Conservation (phyloP, 371 early-diverging fungal species). For the Umbelopsis sp. region DNA sequence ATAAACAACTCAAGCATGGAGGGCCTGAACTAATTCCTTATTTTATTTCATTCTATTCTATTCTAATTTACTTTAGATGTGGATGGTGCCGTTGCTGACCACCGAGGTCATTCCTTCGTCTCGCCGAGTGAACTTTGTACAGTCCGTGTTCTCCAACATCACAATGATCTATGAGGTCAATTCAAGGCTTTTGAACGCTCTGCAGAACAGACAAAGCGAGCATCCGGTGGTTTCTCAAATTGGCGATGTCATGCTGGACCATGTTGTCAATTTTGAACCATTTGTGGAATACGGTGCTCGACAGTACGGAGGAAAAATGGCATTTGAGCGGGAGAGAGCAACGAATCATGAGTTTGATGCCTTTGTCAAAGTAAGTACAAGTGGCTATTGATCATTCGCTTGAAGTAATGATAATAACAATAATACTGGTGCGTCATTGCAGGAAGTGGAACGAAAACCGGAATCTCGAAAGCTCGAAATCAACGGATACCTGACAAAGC, state of each 20-base stretch:
- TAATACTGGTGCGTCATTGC: background rate
- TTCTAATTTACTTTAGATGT: constrained; percentile 50
- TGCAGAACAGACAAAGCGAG: background rate
- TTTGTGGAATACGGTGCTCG: constrained; percentile 82
- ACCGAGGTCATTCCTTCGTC: constrained; percentile 51
- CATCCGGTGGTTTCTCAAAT: constrained; percentile 11
- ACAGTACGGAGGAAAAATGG: constrained; percentile 74
- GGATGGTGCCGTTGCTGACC: constrained; percentile 65
- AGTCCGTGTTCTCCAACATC: constrained; percentile 75
- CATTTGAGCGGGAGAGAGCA: constrained; percentile 38
- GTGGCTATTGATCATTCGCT: too few relatives aligned
- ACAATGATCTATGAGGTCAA: constrained; percentile 67
- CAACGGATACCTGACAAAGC: constrained; percentile 80
- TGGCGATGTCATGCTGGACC: constrained; percentile 11
- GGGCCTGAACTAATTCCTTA: too few relatives aligned
- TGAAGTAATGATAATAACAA: too few relatives aligned
- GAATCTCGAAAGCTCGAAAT: constrained; percentile 75
- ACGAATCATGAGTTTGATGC: constrained; percentile 39
- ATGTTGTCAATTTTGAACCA: constrained; percentile 36
- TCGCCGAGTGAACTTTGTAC: constrained; percentile 61
- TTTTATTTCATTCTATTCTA: too few relatives aligned
- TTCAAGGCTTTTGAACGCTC: constrained; percentile 13
- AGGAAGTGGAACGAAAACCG: constrained; percentile 41
- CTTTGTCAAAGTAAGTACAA: constrained; percentile 51
- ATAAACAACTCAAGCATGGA: too few relatives aligned